phyloP scores from a whole-genome alignment of 1,139 yeast genomes.

The Meyerozyma smithsonii region DNA sequence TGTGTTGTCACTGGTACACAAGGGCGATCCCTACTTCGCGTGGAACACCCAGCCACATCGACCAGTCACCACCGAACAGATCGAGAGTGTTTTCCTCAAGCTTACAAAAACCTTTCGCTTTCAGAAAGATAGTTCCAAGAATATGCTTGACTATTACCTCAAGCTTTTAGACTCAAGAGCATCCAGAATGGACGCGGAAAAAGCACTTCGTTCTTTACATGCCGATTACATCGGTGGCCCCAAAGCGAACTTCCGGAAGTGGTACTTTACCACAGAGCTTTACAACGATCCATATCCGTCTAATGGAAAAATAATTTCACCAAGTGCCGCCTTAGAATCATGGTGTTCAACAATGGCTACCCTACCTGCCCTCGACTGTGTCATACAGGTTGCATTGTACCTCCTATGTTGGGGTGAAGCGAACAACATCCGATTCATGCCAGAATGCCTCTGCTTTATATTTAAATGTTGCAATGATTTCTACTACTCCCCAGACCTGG shows the following conservation, averaged over 20 bases:
- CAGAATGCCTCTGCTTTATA: conserved; percentile 79
- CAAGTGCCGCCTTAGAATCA: conserved; percentile 5
- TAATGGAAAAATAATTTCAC: conserved; percentile 2
- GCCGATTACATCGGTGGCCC: conserved; percentile 87
- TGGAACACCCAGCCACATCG: conserved; percentile 39
- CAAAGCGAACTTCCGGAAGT: conserved; percentile 83
- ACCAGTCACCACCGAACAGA: conserved; percentile 15
- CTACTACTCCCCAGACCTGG: conserved; percentile 43
- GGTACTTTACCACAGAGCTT: conserved; percentile 94
- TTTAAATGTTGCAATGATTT: conserved; percentile 74
- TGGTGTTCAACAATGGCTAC: conserved; percentile 63
- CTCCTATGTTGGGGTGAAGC: conserved; percentile 89
- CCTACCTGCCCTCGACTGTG: conserved; percentile 49
- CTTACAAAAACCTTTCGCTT: conserved; percentile 61
- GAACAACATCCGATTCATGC: conserved; percentile 75
- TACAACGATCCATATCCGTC: conserved; percentile 28
- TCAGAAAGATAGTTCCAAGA: conserved; percentile 56
- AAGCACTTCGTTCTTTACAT: conserved; percentile 57
- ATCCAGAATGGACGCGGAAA: conserved; percentile 52
- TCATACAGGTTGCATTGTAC: conserved; percentile 64
- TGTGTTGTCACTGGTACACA: not conserved
- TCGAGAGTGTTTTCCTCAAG: conserved; percentile 18
- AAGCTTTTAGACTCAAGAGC: conserved; percentile 64
- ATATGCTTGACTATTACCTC: conserved; percentile 63
- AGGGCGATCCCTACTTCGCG: conserved; percentile 50